A percentile compares a stretch with the other conserved stretches of the same genome.
phyloP scores from a whole-genome alignment of 1,284 basidiomycete genomes.

The Lentinula novae-zelandiae region DNA sequence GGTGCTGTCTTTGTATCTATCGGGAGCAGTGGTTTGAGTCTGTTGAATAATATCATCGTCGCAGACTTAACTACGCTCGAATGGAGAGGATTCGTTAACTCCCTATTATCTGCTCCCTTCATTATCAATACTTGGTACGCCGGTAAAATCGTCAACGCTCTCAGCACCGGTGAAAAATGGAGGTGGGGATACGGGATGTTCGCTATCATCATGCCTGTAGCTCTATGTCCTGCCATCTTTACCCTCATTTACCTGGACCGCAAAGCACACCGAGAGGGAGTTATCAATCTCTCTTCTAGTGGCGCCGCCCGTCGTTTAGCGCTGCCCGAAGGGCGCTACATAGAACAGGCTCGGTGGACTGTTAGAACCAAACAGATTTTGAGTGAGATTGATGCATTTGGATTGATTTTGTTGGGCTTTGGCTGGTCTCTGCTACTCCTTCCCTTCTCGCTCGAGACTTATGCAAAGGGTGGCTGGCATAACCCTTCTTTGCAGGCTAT shows the following conservation, averaged over 20 bases:
- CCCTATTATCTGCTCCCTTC: constrained; percentile 17
- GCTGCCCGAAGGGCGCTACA: no score
- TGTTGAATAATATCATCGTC: constrained; percentile 23
- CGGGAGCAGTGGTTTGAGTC: constrained; percentile 21
- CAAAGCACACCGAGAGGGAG: no score
- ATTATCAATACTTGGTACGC: constrained; percentile 18
- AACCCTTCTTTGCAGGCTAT: constrained; percentile 14
- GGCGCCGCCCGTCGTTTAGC: no score
- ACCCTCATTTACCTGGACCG: no score
- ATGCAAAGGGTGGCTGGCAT: constrained; percentile 13
- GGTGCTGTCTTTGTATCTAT: constrained; percentile 21
- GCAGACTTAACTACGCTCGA: constrained; percentile 24
- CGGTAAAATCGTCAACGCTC: constrained; percentile 14
- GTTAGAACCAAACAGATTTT: no score
- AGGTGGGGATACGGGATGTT: constrained; percentile 27
- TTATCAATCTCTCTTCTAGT: no score
- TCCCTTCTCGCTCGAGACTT: background rate
- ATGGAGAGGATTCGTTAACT: constrained; percentile 22
- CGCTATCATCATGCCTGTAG: constrained; percentile 20
- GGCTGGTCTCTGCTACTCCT: no score
- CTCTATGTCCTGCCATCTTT: constrained; percentile 12
- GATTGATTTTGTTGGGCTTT: no score
- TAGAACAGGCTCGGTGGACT: no score
- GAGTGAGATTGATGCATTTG: no score
- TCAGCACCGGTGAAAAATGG: constrained; percentile 18